phyloP scores from a whole-genome alignment of 805 yeast species.

The Lachancea nothofagi region DNA sequence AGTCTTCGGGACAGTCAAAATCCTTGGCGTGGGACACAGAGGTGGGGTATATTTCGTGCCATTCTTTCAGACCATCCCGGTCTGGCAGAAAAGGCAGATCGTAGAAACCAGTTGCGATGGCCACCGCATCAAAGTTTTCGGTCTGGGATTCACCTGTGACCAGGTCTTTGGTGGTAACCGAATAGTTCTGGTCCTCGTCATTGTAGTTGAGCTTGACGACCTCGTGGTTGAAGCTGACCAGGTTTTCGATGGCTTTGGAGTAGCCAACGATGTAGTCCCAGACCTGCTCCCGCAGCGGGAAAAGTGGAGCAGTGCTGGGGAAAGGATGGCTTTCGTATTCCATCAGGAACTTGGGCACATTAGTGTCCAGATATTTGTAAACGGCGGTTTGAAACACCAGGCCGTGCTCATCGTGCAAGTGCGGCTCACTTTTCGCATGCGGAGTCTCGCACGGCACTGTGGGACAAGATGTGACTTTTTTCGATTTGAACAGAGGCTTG shows the following conservation, averaged over 20 bases:
- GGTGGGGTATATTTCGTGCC: slow-evolving; percentile 40
- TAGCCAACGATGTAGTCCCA: slow-evolving; percentile 51
- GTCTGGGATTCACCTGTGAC: slow-evolving; percentile 14
- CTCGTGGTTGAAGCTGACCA: slow-evolving; percentile 42
- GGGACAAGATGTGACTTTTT: slow-evolving; percentile 11
- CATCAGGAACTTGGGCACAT: slow-evolving; percentile 60
- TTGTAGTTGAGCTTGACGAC: slow-evolving; percentile 38
- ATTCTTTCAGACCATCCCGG: slow-evolving; percentile 47
- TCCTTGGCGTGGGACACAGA: slow-evolving; percentile 53
- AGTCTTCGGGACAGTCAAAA: slow-evolving; percentile 45
- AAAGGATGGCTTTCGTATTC: slow-evolving; percentile 48
- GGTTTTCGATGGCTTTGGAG: slow-evolving; percentile 37
- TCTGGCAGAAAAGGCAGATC: slow-evolving; percentile 57
- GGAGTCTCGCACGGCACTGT: slow-evolving; percentile 33
- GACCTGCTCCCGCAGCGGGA: slow-evolving; percentile 56
- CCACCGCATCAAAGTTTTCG: slow-evolving; percentile 51
- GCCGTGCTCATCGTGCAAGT: slow-evolving; percentile 13
- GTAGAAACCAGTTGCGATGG: slow-evolving; percentile 60
- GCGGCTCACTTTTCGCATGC: slow-evolving; percentile 8
- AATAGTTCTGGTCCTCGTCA: slow-evolving; percentile 37
- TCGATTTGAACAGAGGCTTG: slow-evolving; percentile 18
- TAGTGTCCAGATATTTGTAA: slow-evolving; percentile 59
- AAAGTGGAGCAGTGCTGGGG: slow-evolving; percentile 42
- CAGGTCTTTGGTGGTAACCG: slow-evolving; percentile 36
- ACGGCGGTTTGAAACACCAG: slow-evolving; percentile 48